Conservation (phyloP, 257 asterid genomes). For the Parsonsia alboflavescens region DNA sequence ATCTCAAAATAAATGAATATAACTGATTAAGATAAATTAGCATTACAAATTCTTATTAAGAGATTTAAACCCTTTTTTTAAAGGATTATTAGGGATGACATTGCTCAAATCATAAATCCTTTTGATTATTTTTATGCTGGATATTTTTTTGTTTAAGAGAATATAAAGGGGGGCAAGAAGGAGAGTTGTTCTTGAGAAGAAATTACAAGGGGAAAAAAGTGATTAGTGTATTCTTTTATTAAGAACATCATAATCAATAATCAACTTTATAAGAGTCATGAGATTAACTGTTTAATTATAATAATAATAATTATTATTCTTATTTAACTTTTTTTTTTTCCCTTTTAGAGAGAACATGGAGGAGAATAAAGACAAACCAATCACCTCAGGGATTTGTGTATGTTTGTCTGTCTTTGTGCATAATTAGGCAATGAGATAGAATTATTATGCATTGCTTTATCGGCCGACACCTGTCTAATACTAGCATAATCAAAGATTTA, state of each 20-base stretch:
- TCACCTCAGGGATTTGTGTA: slow-evolving; percentile 23
- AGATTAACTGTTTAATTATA: slow-evolving; percentile 3
- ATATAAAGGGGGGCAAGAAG: neutral
- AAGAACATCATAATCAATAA: slow-evolving; percentile 4
- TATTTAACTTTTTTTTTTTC: too few relatives aligned
- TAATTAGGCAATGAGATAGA: slow-evolving; percentile 21
- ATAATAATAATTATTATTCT: neutral
- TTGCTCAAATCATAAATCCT: too few relatives aligned
- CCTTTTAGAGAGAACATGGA: slow-evolving; percentile 16
- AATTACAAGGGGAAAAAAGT: neutral
- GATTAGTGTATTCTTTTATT: neutral
- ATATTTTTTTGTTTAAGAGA: neutral
- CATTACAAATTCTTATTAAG: too few relatives aligned
- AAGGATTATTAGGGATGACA: too few relatives aligned
- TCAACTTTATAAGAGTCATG: neutral
- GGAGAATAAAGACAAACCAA: slow-evolving; percentile 29
- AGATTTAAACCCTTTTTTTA: too few relatives aligned
- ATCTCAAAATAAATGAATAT: too few relatives aligned
- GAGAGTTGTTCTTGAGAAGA: neutral
- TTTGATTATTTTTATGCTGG: neutral
- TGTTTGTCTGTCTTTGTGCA: slow-evolving; percentile 21
- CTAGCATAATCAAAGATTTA: neutral
- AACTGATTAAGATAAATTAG: too few relatives aligned
- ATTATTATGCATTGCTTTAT: slow-evolving; percentile 26
- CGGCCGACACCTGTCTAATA: slow-evolving; percentile 25